phyloP scores from a whole-genome alignment of 2,329 filamentous ascomycete species.

The Colletotrichum neosansevieriae region DNA sequence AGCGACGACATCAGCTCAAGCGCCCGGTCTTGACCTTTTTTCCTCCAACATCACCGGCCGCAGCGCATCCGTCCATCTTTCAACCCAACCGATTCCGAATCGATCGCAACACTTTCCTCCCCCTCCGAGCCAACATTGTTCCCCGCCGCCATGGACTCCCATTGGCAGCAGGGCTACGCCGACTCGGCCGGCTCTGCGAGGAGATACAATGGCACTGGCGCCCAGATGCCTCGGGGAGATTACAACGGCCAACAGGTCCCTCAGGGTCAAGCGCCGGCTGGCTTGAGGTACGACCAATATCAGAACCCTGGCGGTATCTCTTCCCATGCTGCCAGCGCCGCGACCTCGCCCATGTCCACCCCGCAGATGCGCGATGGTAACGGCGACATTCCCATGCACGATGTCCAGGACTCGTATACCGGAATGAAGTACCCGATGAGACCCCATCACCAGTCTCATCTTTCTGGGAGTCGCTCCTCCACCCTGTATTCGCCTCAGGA shows the following conservation, averaged over 20 bases:
- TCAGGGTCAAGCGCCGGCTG: slow-evolving; percentile 57
- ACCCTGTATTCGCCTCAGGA: slow-evolving; percentile 82
- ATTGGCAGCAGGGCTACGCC: slow-evolving; percentile 71
- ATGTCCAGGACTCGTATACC: slow-evolving; percentile 84
- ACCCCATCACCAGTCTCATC: slow-evolving; percentile 81
- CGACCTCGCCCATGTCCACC: slow-evolving; percentile 68
- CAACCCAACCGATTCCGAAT: slow-evolving; percentile 19
- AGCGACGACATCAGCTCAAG: slow-evolving; percentile 39
- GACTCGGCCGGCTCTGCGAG: slow-evolving; percentile 73
- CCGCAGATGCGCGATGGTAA: slow-evolving; percentile 77
- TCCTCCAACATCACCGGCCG: slow-evolving; percentile 37
- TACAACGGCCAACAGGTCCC: slow-evolving; percentile 47
- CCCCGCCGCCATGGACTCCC: slow-evolving; percentile 60
- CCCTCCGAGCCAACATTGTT: slow-evolving; percentile 35
- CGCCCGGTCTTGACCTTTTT: slow-evolving; percentile 29
- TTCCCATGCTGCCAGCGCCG: slow-evolving; percentile 58
- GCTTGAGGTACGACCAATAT: slow-evolving; percentile 78
- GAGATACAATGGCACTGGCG: slow-evolving; percentile 69
- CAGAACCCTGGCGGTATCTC: slow-evolving; percentile 56
- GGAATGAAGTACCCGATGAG: slow-evolving; percentile 88
- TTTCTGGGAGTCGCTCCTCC: slow-evolving; percentile 62
- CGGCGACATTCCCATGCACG: slow-evolving; percentile 87
- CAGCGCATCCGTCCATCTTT: slow-evolving; percentile 25
- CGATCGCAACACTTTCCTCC: slow-evolving; percentile 25
- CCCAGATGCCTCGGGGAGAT: slow-evolving; percentile 51